Base-by-base conservation (phyloP, 176 grass and related monocot species). In the Carex kokanica region DNA sequence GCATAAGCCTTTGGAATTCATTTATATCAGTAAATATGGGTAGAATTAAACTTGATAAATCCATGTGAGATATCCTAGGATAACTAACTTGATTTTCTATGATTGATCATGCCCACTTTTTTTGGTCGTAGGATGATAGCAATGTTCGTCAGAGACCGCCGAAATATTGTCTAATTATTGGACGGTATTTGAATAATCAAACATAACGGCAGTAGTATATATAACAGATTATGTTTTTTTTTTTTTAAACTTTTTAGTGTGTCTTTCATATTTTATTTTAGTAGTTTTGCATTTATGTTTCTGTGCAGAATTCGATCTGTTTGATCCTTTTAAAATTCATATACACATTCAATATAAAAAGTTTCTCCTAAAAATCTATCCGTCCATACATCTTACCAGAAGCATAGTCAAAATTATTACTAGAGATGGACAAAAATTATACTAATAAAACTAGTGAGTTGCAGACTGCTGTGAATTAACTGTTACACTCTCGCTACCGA, bases 71-170 rank as follows among this genome's bases (percentile, higher is more conserved):
- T 81, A 34, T 81, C 59, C 10, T 62, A 40, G 16, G 34, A 63
- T 23, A 43, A 60, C 47, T 8, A 56, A 55, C 23, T 24, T 74
- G 21, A 74, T 52, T 74, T 74, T 53, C 15, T 24, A 71, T n/a
- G 36, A 43, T 71, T 71, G 17, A 43, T 45, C 43, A 45, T 52
- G 45, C 70, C 70, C 10, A 74, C 51, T 5, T 74, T 74, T 74
- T 74, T 16, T 74, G 1, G 70, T 27, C 12, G 2, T 24, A 74
- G 4, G n/a, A 49, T 23, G n/a, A 49, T 24, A 74, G 23, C 5
- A 49, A 51, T 74, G 43, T 51, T 51, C 13, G 70, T 74, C 49
- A 74, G 41, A 74, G 70, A 74, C 41, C 43, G 41, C 70, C 70
- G n/a, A 51, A 68, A 15, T 74, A 49, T 24, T 51, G 10, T 20